Percentiles rank a stretch among this genome's conserved stretches.
Evolutionary conservation across 116 monocot species (phyloP).

Genomic region (Dioscorea cayenensis): DNA sequence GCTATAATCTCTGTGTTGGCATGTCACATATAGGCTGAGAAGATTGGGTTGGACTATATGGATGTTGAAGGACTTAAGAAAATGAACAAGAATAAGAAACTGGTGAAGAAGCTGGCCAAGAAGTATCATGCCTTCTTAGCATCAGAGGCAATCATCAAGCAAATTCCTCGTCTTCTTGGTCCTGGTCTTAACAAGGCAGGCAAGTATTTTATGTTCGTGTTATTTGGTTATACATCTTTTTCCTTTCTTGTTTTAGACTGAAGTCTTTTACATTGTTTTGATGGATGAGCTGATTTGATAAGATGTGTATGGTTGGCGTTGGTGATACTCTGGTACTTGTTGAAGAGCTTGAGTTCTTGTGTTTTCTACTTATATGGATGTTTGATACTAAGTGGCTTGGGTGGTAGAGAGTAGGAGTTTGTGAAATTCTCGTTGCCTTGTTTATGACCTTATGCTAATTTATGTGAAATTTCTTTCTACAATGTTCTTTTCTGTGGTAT

Average conservation of each 20-base stretch:
- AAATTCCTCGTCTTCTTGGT: constrained; percentile 83
- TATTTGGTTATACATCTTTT: neutral
- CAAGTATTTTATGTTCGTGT: constrained; percentile 10
- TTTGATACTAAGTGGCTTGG: no score
- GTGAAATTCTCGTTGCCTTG: no score
- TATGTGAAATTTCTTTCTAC: no score
- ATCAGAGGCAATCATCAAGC: constrained; percentile 81
- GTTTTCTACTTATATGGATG: no score
- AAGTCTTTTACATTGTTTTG: no score
- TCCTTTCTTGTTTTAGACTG: neutral
- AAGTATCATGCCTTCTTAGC: constrained; percentile 82
- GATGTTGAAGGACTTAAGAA: constrained; percentile 78
- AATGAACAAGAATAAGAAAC: constrained; percentile 85
- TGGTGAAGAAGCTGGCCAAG: constrained; percentile 83
- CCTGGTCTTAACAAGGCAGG: constrained; percentile 92
- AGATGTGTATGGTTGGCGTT: no score
- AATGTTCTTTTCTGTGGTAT: no score
- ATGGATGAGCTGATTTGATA: no score
- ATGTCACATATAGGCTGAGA: constrained; percentile 45
- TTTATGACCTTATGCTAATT: no score
- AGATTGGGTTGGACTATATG: constrained; percentile 67
- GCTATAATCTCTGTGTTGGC: neutral
- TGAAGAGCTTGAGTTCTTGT: no score
- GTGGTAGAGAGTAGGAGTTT: no score
- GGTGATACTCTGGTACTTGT: no score